These are phyloP conservation scores for Rhodamnia argentea DNA, from an alignment of 345 rosid species.

Conservation along the genomic window DNA sequence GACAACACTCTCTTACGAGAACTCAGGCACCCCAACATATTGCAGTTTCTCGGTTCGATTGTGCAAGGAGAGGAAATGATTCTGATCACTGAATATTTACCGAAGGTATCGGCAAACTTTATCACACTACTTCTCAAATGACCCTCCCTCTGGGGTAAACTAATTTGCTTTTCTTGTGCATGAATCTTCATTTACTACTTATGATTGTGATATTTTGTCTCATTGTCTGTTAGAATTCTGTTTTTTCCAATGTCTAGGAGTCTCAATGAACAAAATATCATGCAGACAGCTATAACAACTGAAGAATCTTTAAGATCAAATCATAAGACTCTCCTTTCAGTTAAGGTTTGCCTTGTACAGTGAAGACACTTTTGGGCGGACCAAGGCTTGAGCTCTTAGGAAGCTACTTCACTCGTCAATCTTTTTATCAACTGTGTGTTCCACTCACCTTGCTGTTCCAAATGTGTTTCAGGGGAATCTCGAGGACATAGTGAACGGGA, in stretches of 20 bases:
- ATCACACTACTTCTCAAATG: not conserved
- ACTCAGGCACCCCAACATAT: conserved; percentile 55
- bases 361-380: not conserved
- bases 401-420: not conserved
- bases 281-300: not conserved
- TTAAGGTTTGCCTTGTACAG: not conserved
- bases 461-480: conserved; percentile 28
- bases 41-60: conserved; percentile 61
- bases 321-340: not conserved
- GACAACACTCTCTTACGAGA: conserved; percentile 38
- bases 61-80: conserved; percentile 45
- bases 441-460: not conserved
- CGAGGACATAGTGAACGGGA: conserved; percentile 17
- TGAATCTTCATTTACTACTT: not conserved
- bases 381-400: not conserved
- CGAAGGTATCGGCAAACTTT: conserved; percentile 17
- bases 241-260: not conserved
- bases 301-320: not conserved
- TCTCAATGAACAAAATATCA: not conserved
- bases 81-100: conserved; percentile 42
- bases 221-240: not conserved
- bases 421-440: not conserved
- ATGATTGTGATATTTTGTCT: not conserved
- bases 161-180: not conserved
- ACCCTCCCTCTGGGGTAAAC: not conserved